Evolutionary conservation across 768 basidiomycete genomes (phyloP).

Genomic region (Termitomyces sp.): DNA sequence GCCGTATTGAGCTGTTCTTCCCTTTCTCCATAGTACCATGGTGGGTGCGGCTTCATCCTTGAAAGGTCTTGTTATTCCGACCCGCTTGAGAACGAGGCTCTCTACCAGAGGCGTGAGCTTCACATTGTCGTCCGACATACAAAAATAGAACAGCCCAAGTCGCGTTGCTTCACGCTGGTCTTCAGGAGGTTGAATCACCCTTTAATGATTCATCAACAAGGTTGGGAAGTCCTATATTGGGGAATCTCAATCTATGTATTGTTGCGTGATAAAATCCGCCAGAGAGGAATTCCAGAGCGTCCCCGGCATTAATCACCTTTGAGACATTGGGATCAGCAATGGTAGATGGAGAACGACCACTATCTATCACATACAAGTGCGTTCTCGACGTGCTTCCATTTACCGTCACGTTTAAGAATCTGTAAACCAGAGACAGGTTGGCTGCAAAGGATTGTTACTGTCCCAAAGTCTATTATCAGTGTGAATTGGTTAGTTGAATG

Average conservation of each 20-base stretch:
- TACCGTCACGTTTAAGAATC: slow-evolving; percentile 36
- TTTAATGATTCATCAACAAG: not conserved
- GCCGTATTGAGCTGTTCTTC: slow-evolving; percentile 50
- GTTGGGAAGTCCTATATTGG: slow-evolving; percentile 2
- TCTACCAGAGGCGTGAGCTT: slow-evolving; percentile 25
- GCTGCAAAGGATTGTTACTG: slow-evolving; percentile 43
- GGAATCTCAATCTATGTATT: slow-evolving; percentile 28
- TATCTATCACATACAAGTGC: slow-evolving; percentile 29
- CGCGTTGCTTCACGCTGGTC: slow-evolving; percentile 38
- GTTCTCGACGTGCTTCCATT: slow-evolving; percentile 46
- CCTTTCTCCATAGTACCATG: slow-evolving; percentile 51
- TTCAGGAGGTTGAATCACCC: slow-evolving; percentile 41
- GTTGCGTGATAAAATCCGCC: slow-evolving; percentile 44
- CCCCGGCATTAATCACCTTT: slow-evolving; percentile 35
- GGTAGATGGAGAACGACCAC: not conserved
- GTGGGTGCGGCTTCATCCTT: slow-evolving; percentile 43
- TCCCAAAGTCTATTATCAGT: slow-evolving; percentile 33
- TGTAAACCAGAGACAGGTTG: slow-evolving; percentile 47
- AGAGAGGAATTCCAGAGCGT: slow-evolving; percentile 42
- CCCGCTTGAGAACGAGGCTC: slow-evolving; percentile 48
- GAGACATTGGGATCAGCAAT: not conserved
- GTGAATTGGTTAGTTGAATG: not conserved
- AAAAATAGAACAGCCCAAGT: slow-evolving; percentile 56
- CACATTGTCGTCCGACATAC: slow-evolving; percentile 45
- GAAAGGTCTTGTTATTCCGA: slow-evolving; percentile 35